These are phyloP conservation scores for Dactylellina sp. DNA, from an alignment of 2,329 filamentous ascomycete genomes.

Conservation along the genomic window DNA sequence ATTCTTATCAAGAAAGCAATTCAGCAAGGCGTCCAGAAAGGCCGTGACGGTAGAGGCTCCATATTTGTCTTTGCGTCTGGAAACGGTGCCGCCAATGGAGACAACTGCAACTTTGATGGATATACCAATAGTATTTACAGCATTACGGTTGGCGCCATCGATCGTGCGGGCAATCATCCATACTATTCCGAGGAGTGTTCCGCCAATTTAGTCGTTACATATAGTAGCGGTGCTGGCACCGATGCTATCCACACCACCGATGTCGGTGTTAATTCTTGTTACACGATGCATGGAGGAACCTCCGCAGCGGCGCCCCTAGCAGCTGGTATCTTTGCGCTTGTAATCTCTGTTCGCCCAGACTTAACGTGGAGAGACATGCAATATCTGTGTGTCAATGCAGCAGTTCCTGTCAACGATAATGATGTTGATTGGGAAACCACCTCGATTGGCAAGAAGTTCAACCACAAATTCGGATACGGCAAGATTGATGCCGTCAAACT, in stretches of 20 bases:
- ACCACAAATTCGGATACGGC: conserved; percentile 94
- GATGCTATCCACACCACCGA: conserved; percentile 97
- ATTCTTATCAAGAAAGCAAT: conserved; percentile 90
- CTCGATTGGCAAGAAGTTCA: conserved; percentile 84
- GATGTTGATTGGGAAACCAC: conserved; percentile 84
- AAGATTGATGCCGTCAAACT: conserved; percentile 90
- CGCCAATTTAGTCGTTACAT: conserved; percentile 93
- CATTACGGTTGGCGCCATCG: conserved; percentile 93
- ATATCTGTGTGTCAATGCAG: conserved; percentile 86
- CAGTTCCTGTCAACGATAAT: conserved; percentile 80
- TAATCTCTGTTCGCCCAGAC: conserved; percentile 84
- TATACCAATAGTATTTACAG: conserved; percentile 99
- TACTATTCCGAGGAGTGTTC: conserved; percentile 98
- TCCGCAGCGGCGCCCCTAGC: conserved; percentile 94
- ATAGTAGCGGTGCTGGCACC: conserved; percentile 83
- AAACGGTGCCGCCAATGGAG: conserved; percentile 85
- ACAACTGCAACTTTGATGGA: conserved; percentile 99
- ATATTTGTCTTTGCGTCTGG: conserved; percentile 97
- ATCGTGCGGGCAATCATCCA: conserved; percentile 85
- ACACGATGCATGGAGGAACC: conserved; percentile 86
- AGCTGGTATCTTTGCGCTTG: conserved; percentile 90
- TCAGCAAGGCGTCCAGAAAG: conserved; percentile 90
- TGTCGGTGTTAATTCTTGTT: conserved; percentile 84
- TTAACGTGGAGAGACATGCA: conserved; percentile 95
- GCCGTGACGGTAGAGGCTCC: conserved; percentile 83